Conservation (phyloP, 2,329 filamentous ascomycete genomes). For the Aphanoascus verrucosus region DNA sequence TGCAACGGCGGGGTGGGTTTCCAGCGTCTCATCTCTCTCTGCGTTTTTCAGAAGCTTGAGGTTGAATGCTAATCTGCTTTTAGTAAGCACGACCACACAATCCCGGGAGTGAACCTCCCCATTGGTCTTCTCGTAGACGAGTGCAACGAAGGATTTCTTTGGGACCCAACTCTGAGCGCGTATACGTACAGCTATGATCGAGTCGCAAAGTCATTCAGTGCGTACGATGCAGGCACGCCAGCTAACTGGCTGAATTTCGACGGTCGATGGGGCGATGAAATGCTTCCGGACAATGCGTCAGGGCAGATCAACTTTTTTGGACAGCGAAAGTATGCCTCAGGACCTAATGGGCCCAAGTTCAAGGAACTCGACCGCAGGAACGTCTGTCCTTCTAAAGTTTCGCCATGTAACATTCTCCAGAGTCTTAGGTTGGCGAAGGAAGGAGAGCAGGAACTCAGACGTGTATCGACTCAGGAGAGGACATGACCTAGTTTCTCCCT, state of each 20-base stretch:
- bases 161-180: conserved; percentile 49
- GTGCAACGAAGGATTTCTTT: conserved; percentile 45
- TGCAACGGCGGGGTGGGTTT: conserved; percentile 40
- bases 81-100: conserved; percentile 51
- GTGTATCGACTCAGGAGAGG: neutral
- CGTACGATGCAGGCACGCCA: conserved; percentile 40
- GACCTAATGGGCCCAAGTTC: conserved; percentile 51
- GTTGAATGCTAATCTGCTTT: neutral
- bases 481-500: neutral
- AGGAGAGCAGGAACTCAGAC: conserved; percentile 1
- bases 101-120: conserved; percentile 50
- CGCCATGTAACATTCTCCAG: neutral
- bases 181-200: conserved; percentile 47
- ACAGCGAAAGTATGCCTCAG: conserved; percentile 46
- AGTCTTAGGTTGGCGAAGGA: conserved; percentile 1
- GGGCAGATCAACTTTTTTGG: conserved; percentile 36
- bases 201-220: conserved; percentile 33
- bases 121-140: conserved; percentile 45
- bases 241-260: conserved; percentile 46
- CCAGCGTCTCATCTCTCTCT: neutral
- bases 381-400: conserved; percentile 43
- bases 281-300: conserved; percentile 43
- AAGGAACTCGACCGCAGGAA: conserved; percentile 48
- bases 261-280: conserved; percentile 53
- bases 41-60: neutral